phyloP scores from a whole-genome alignment of 192 early-diverging fungal genomes.

The Anaeromyces robustus region DNA sequence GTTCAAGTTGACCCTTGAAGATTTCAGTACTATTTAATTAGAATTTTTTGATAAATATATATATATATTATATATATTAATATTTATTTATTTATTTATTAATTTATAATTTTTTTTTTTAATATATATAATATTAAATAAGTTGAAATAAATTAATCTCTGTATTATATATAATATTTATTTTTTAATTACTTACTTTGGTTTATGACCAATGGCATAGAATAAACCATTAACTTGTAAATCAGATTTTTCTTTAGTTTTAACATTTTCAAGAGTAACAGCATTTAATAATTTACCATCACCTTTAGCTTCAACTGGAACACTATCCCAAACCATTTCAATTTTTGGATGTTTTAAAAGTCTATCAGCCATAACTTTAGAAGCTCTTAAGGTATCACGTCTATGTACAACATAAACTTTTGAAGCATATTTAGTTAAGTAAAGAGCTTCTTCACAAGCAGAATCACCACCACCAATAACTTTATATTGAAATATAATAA shows the following conservation, averaged over 20 bases:
- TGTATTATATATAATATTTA: no score
- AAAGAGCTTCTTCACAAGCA: conserved; percentile 78
- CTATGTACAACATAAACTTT: conserved; percentile 89
- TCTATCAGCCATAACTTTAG: conserved; percentile 91
- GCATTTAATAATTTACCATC: conserved; percentile 60
- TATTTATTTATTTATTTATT: no score
- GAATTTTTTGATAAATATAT: no score
- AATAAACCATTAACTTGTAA: conserved; percentile 81
- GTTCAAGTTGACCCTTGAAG: conserved; percentile 50
- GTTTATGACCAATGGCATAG: conserved; percentile 94
- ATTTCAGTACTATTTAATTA: not conserved
- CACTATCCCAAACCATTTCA: conserved; percentile 78
- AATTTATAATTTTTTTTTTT: no score
- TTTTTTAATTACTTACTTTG: conserved; percentile 31
- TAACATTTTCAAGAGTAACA: conserved; percentile 34
- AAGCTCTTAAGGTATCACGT: conserved; percentile 88
- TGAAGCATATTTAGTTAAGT: conserved; percentile 90
- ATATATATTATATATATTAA: no score
- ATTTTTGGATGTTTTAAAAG: conserved; percentile 71
- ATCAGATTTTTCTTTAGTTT: conserved; percentile 39
- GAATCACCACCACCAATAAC: conserved; percentile 23
- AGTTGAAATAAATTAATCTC: no score
- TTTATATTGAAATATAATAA: not conserved
- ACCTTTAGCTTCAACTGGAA: conserved; percentile 74
- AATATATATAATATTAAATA: no score